Evolutionary conservation across 2,329 filamentous ascomycete genomes (phyloP).

Genomic region (Nakataea oryzae): DNA sequence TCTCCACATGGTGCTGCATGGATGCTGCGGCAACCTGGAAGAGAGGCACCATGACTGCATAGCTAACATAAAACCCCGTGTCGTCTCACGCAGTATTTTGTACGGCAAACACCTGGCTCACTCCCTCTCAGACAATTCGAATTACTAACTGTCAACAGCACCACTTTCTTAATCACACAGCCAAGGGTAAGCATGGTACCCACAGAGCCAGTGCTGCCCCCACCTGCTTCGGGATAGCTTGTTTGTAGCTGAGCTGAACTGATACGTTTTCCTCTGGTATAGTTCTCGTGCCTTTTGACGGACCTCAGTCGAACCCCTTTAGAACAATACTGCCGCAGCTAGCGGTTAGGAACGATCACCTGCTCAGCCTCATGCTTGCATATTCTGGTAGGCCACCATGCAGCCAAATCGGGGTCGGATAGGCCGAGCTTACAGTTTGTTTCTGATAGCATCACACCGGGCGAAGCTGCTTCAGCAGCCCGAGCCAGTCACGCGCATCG

Average conservation of each 20-base stretch:
- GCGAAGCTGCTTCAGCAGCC: conserved; percentile 63
- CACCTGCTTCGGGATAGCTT: neutral
- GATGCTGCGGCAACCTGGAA: neutral
- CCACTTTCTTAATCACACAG: conserved; percentile 70
- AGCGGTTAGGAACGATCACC: conserved; percentile 58
- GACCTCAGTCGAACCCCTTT: conserved; percentile 41
- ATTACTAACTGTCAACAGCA: conserved; percentile 17
- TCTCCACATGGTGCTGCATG: neutral
- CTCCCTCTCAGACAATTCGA: neutral
- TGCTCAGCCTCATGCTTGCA: conserved; percentile 67
- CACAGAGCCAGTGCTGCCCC: no score
- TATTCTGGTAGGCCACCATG: conserved; percentile 45
- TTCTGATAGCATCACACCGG: conserved; percentile 59
- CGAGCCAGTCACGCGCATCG: conserved; percentile 69
- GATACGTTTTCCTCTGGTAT: neutral
- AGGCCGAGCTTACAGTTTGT: neutral
- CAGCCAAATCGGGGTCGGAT: neutral
- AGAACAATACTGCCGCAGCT: conserved; percentile 42
- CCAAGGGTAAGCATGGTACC: conserved; percentile 21
- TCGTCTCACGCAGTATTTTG: conserved; percentile 30
- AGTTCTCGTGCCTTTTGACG: conserved; percentile 39
- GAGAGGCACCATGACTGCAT: neutral
- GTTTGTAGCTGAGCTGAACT: neutral
- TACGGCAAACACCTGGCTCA: neutral
- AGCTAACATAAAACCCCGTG: no score